phyloP scores from a whole-genome alignment of 1,284 basidiomycete genomes.

The Puccinia triticina region DNA sequence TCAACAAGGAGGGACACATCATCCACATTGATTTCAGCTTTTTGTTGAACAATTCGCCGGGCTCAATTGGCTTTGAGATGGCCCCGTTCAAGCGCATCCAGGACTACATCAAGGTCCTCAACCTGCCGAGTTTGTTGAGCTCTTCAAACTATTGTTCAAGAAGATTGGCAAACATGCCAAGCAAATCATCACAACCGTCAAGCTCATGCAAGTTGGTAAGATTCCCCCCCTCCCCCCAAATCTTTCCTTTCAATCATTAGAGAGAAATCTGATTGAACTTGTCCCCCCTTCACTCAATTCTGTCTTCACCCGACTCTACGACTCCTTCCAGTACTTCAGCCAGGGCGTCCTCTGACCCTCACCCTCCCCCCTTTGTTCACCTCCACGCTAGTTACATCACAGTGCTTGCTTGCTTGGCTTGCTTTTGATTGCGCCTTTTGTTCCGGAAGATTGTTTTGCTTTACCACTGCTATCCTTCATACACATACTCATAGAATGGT shows the following conservation, averaged over 20 bases:
- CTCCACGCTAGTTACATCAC: no score
- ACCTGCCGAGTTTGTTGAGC: constrained; percentile 74
- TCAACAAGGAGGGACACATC: constrained; percentile 90
- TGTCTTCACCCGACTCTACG: constrained; percentile 87
- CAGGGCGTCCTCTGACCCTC: constrained; percentile 36
- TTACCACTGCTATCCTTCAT: no score
- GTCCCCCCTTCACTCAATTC: constrained; percentile 85
- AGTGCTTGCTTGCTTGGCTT: neutral
- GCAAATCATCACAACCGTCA: constrained; percentile 90
- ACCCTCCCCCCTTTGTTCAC: neutral
- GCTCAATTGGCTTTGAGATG: constrained; percentile 87
- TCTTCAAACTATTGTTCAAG: constrained; percentile 92
- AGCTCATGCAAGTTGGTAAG: constrained; percentile 90
- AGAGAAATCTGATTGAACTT: constrained; percentile 63
- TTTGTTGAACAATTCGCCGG: constrained; percentile 92
- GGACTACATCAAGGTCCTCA: constrained; percentile 96
- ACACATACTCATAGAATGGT: no score
- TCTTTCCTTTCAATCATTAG: neutral
- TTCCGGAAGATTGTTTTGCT: no score
- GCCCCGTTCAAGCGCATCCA: constrained; percentile 95
- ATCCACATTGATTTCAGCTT: constrained; percentile 97
- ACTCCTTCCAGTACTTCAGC: constrained; percentile 59
- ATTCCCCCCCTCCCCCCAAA: constrained; percentile 20
- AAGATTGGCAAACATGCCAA: constrained; percentile 94
- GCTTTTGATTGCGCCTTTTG: no score